These are phyloP conservation scores for Coniella lustricola DNA, from an alignment of 2,329 filamentous ascomycete species.

Conservation along the genomic window DNA sequence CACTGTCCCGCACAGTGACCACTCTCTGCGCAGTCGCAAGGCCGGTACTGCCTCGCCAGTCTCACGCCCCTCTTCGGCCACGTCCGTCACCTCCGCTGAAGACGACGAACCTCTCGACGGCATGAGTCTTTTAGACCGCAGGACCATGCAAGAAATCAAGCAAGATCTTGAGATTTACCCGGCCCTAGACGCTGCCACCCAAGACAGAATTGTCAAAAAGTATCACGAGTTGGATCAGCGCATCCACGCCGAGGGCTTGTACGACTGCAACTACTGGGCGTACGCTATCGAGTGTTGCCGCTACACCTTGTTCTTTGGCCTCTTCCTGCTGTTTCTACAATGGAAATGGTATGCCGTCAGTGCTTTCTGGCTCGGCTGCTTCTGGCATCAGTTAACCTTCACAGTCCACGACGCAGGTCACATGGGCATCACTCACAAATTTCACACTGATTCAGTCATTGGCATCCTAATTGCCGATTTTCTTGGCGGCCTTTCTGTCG, in stretches of 20 bases:
- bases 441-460: conserved; percentile 73
- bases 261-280: conserved; percentile 73
- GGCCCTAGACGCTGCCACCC: conserved; percentile 62
- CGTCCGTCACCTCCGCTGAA: conserved; percentile 50
- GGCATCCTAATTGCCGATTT: conserved; percentile 89
- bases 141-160: conserved; percentile 67
- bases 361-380: conserved; percentile 66
- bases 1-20: not conserved
- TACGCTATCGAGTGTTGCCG: conserved; percentile 70
- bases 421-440: conserved; percentile 94
- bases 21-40: conserved; percentile 31
- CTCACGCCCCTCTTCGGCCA: conserved; percentile 42
- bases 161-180: conserved; percentile 79
- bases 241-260: conserved; percentile 69
- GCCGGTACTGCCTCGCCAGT: conserved; percentile 22
- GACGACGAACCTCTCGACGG: conserved; percentile 36
- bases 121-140: conserved; percentile 62
- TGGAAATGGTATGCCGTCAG: conserved; percentile 62
- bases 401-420: conserved; percentile 92
- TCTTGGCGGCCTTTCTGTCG: conserved; percentile 78
- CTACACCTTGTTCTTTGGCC: conserved; percentile 60
- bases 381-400: conserved; percentile 96
- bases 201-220: conserved; percentile 68
- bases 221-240: conserved; percentile 72
- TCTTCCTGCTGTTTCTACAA: conserved; percentile 55